A percentile compares a stretch with the other conserved stretches of the same genome.
phyloP scores from a whole-genome alignment of 345 rosid species.

The Eucalyptus fibrosa region DNA sequence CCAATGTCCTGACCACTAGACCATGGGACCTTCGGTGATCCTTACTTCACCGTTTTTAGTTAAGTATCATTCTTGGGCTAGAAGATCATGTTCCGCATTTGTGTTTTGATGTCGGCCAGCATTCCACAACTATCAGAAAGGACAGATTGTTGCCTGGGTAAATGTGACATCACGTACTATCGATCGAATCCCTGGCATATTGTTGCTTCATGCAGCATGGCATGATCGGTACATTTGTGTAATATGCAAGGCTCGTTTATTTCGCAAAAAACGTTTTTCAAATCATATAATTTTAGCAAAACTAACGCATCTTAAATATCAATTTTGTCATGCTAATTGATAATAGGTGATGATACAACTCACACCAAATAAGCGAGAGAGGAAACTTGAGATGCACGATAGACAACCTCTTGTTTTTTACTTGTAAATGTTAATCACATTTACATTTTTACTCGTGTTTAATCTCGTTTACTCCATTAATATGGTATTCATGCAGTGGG shows the following conservation, averaged over 20 bases:
- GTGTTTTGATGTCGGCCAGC: background rate
- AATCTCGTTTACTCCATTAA: background rate
- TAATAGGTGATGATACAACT: background rate
- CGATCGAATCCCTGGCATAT: background rate
- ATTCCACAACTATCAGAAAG: background rate
- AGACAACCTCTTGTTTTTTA: background rate
- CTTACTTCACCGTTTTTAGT: accelerated
- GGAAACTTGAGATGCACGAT: background rate
- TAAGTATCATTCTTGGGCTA: background rate
- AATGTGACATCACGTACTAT: background rate
- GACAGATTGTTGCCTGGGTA: background rate
- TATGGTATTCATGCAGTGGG: background rate
- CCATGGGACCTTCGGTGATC: conserved; percentile 37
- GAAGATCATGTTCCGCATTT: background rate
- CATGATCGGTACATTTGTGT: background rate
- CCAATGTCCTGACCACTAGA: conserved; percentile 92
- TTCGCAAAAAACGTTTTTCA: too few species aligned
- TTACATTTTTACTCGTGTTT: background rate
- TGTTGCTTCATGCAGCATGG: background rate
- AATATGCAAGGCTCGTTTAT: too few species aligned
- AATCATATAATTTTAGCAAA: too few species aligned
- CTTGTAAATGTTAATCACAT: background rate
- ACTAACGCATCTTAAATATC: background rate
- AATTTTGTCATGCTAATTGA: background rate
- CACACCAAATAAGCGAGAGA: background rate